These are phyloP conservation scores for Pythium insidiosum DNA, from an alignment of 352 stramenopile genomes.

Conservation along the genomic window DNA sequence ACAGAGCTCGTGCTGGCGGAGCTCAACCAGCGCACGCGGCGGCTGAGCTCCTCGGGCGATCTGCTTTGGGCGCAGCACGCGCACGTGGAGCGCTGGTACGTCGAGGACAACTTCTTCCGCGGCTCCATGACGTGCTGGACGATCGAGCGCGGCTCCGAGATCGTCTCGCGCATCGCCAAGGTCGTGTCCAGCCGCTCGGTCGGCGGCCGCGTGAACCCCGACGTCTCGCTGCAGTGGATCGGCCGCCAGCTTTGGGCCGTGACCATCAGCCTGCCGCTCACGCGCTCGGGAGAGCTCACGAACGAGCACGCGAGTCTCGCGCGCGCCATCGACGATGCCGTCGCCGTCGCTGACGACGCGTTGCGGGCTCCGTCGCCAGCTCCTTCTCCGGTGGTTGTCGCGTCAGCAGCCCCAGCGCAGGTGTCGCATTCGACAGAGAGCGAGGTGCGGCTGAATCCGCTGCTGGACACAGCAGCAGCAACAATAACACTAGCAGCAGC, in stretches of 20 bases:
- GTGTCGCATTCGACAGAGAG: neutral
- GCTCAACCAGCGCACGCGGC: conserved; percentile 17
- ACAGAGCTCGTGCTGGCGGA: conserved; percentile 18
- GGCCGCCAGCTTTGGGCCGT: conserved; percentile 59
- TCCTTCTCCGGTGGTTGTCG: neutral
- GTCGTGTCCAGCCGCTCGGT: conserved; percentile 20
- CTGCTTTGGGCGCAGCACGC: conserved; percentile 33
- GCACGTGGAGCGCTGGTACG: conserved; percentile 60
- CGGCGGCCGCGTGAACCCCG: conserved; percentile 35
- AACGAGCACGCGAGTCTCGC: conserved; percentile 58
- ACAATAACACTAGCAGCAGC: no score
- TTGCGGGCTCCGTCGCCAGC: conserved; percentile 1
- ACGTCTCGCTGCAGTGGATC: conserved; percentile 77
- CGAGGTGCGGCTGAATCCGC: conserved; percentile 6
- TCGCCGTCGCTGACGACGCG: conserved; percentile 36
- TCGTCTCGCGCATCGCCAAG: conserved; percentile 46
- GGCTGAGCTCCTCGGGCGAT: conserved; percentile 11
- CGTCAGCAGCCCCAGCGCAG: neutral
- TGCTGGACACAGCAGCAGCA: conserved; percentile 2
- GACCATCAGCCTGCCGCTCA: conserved; percentile 55
- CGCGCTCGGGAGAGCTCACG: conserved; percentile 44
- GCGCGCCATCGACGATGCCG: conserved; percentile 50
- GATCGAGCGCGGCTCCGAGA: conserved; percentile 52
- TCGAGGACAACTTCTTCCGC: conserved; percentile 64
- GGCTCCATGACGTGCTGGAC: conserved; percentile 72